Evolutionary conservation across 805 yeast species (phyloP).

Genomic region (Wilhelminamyces savonicus): DNA sequence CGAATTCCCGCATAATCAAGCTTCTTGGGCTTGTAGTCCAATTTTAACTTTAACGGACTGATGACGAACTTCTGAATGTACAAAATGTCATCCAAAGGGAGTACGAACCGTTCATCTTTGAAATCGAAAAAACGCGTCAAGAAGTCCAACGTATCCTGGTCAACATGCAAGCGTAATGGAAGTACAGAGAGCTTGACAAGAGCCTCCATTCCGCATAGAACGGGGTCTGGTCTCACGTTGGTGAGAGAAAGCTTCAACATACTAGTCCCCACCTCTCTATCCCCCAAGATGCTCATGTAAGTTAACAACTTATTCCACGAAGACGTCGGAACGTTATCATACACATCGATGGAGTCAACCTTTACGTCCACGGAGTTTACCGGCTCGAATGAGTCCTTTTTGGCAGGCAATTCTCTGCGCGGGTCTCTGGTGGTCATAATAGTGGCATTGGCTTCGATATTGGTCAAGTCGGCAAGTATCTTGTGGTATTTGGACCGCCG

Average conservation of each 20-base stretch:
- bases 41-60: conserved; percentile 50
- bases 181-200: conserved; percentile 47
- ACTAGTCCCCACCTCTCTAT: conserved; percentile 59
- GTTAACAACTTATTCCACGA: conserved; percentile 86
- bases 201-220: conserved; percentile 64
- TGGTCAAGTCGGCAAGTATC: conserved; percentile 47
- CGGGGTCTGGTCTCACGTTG: conserved; percentile 58
- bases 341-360: conserved; percentile 50
- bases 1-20: conserved; percentile 78
- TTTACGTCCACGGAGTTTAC: conserved; percentile 44
- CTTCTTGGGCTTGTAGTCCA: conserved; percentile 90
- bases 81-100: conserved; percentile 59
- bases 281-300: conserved; percentile 62
- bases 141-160: conserved; percentile 90
- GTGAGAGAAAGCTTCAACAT: conserved; percentile 52
- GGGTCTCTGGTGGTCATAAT: conserved; percentile 46
- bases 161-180: conserved; percentile 80
- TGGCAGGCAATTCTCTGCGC: conserved; percentile 26
- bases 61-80: conserved; percentile 67
- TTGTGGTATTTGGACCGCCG: conserved; percentile 61
- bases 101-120: conserved; percentile 59
- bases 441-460: conserved; percentile 42
- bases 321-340: conserved; percentile 79
- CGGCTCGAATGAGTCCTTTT: conserved; percentile 30
- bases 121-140: conserved; percentile 75